A percentile compares a stretch with the other conserved stretches of the same genome.
Conservation (phyloP, 2,329 filamentous ascomycete genomes). For the Pestalotiopsis sp. region DNA sequence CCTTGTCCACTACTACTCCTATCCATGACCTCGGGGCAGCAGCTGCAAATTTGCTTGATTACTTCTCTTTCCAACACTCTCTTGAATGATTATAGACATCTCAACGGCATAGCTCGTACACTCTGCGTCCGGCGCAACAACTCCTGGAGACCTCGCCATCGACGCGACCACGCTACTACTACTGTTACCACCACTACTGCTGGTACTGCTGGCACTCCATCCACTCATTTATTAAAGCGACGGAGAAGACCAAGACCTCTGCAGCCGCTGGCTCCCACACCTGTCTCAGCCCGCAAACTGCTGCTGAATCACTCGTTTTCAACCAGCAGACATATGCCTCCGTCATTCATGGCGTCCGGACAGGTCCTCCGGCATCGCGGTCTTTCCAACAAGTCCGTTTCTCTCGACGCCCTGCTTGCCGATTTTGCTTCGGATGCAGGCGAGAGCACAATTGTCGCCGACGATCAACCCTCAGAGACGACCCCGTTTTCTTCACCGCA, state of each 20-base stretch:
- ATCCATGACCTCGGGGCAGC: slow-evolving; percentile 33
- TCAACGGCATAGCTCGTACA: slow-evolving; percentile 27
- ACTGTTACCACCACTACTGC: too few relatives aligned
- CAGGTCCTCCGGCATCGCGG: slow-evolving; percentile 27
- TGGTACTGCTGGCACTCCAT: slow-evolving; percentile 20
- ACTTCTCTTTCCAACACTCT: slow-evolving; percentile 32
- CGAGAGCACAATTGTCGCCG: slow-evolving; percentile 14
- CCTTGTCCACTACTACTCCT: slow-evolving; percentile 22
- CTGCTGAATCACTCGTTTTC: slow-evolving; percentile 16
- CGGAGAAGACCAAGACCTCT: slow-evolving; percentile 21
- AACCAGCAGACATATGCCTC: slow-evolving; percentile 16
- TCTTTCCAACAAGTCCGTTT: slow-evolving; percentile 24
- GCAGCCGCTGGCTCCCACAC: slow-evolving; percentile 15
- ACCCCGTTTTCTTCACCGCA: slow-evolving; percentile 19
- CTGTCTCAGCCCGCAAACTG: background rate
- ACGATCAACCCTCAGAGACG: slow-evolving; percentile 18
- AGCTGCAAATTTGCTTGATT: slow-evolving; percentile 34
- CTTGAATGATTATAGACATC: slow-evolving; percentile 27
- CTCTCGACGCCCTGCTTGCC: slow-evolving; percentile 29
- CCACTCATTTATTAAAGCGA: slow-evolving; percentile 25
- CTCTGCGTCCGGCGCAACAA: slow-evolving; percentile 29
- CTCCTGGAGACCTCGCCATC: slow-evolving; percentile 28
- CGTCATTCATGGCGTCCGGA: slow-evolving; percentile 30
- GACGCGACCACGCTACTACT: slow-evolving; percentile 22
- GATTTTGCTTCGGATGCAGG: slow-evolving; percentile 23